Conservation (phyloP, 2,329 filamentous ascomycete genomes). For the Pseudogymnoascus verrucosus region DNA sequence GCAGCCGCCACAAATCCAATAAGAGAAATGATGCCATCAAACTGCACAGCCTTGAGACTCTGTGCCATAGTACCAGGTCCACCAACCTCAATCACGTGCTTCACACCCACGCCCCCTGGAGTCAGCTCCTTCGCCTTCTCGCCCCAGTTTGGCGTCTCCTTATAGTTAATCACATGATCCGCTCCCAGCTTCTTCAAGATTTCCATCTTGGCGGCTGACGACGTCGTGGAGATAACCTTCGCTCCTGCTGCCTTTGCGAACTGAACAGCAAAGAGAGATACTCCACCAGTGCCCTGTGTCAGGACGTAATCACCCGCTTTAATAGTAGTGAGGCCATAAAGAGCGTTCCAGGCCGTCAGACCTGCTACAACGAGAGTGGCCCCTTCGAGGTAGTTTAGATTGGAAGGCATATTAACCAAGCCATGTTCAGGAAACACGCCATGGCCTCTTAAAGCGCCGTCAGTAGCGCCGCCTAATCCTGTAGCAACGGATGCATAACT, state of each 20-base stretch:
- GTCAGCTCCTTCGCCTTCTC: constrained; percentile 30
- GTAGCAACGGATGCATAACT: constrained; percentile 26
- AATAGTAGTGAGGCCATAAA: constrained; percentile 39
- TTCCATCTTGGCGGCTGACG: constrained; percentile 30
- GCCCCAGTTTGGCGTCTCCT: constrained; percentile 33
- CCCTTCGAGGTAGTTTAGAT: constrained; percentile 38
- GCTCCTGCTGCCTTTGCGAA: constrained; percentile 35
- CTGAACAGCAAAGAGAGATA: constrained; percentile 31
- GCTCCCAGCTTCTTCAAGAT: constrained; percentile 33
- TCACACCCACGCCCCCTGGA: constrained; percentile 31
- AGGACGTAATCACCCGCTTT: constrained; percentile 32
- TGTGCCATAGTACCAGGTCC: constrained; percentile 34
- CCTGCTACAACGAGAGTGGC: constrained; percentile 45
- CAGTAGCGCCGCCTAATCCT: constrained; percentile 48
- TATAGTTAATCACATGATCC: constrained; percentile 38
- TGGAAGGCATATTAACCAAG: constrained; percentile 49
- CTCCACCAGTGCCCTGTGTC: constrained; percentile 37
- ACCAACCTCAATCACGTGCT: constrained; percentile 37
- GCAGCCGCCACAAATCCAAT: constrained; percentile 31
- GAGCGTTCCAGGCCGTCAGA: constrained; percentile 49
- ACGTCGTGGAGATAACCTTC: constrained; percentile 36
- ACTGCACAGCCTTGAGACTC: constrained; percentile 32
- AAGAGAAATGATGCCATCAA: constrained; percentile 35
- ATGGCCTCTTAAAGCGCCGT: constrained; percentile 40
- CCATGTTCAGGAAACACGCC: constrained; percentile 46